Evolutionary conservation across 129 eudicot species (phyloP), one percentile per base, ranked within the genome.

Genomic region (Oenanthe sinensis): DNA sequence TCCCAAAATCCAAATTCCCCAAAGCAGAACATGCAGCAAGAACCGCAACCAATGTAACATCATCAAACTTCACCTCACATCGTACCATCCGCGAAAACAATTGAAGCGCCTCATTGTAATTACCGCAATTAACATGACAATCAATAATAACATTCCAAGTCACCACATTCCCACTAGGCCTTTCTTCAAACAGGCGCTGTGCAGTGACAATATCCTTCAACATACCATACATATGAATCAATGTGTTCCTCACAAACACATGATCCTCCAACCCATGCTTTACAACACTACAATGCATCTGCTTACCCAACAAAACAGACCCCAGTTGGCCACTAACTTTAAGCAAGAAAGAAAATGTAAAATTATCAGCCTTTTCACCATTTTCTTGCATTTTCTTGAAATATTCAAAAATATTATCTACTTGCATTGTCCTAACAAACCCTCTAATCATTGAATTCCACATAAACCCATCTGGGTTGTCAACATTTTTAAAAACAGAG

Each of bases 361-460:
- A 88, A 78, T 86, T 88, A 15, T 88, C 89, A 13, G 77, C 82
- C 28, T 36, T 8, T 11, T 69, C 85, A 2, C 87, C 92, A 62
- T 60, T 50, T 54, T 86, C 85, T 71, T 80, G 78, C 92, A 88
- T 84, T 77, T 48, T 82, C 76, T 84, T 84, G 73, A 82, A 82
- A 37, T 86, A 86, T 42, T 16, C 45, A 82, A 88, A 86, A 58
- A 76, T 82, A 43, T 80, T 46, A 37, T 84, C 79, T 3, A 84
- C 86, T 39, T 82, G 76, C 77, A 81, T 82, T 45, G 63, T 78
- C 83, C 79, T 82, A 68, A 75, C 87, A 86, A 88, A 88, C 77
- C 88, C 89, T 77, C 90, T 80, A 60, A 88, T 86, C 88, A 88
- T 80, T 15, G 92, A 78, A 60, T 88, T 88, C 90, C 88, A 88